Evolutionary conservation across 176 grass and related monocot species (phyloP), one percentile per base, ranked within the genome.

Genomic region (Echinochloa phyllopogon): DNA sequence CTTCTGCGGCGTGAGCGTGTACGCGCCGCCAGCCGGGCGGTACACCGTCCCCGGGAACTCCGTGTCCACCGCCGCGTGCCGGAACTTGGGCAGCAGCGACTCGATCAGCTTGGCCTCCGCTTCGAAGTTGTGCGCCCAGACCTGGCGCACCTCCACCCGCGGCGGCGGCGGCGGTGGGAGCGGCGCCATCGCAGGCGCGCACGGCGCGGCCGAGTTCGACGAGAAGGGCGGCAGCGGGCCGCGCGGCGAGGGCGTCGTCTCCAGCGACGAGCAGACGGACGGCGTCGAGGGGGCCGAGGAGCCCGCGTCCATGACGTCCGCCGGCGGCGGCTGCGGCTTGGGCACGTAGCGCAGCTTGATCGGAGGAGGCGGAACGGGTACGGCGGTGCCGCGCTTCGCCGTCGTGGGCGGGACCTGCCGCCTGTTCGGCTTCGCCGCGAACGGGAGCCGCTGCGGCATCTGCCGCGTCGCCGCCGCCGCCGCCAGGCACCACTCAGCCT

Each of bases 11-110:
- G 49, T 29, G 27, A 84, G 69, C 25, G 18, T 18, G 87, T 89
- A 27, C 25, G 58, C 42, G 29, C 78, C 78, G 1, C 3, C 13
- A 3, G 6, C 45, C 10, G 83, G 83, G 17, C 77, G 53, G 71
- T 90, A 58, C 58, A 87, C 69, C 15, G 79, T 90, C 0, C 88
- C 88, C 0, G 84, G 79, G 58, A 82, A 90, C 72, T 78, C 78
- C 53, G 83, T 90, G 88, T 86, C 83, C 3, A 90, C 48, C 17
- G 83, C 77, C 13, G 9, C 58, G 66, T 73, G 79, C 18, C 5
- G 74, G 67, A 74, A 87, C 21, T 24, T 33, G 0, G 48, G 25
- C 39, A 84, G 49, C 0, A 88, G 81, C 14, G 81, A 79, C 25
- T 79, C 58, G 75, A 88, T 84, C 40, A 88, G 67, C 38, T 15